Evolutionary conservation across 225 moss, liverwort and hornwort species (phyloP), one percentile per base, ranked within the genome.

Genomic region (Bryum argenteum): DNA sequence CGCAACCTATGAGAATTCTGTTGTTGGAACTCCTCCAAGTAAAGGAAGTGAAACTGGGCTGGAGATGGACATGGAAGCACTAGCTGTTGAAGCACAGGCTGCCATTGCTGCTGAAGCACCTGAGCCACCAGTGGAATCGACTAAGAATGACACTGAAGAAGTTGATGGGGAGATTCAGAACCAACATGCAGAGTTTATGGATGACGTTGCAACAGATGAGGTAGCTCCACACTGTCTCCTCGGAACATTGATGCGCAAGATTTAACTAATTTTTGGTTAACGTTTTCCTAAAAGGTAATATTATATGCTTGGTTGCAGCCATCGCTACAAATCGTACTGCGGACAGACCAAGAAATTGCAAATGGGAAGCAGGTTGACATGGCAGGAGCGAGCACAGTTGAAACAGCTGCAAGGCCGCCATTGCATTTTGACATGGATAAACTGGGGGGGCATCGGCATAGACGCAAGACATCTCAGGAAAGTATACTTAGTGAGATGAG

Each of bases 51-150:
- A 91, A 24, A 80, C 80, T 37, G 87, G 82, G n/a, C 67, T 85
- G 71, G 98, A 94, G 73, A 73, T 89, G 65, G 94, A 98, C 43
- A 89, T 90, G 87, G 94, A 92, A 76, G 84, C 85, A 62, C 77
- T 98, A 20, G 84, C 87, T 78, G 58, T 83, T 68, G 93, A 90
- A 54, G 83, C 90, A 51, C 90, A 90, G 75, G 63, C 84, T 71
- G 78, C 87, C 55, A 79, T 81, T 51, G 72, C 74, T 77, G 75
- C 80, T 60, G 85, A 83, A 66, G 67, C 81, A 60, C 56, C 77
- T 64, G 58, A 77, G 22, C 22, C 42, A 33, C 24, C 17, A 65
- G 63, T 68, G 70, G 63, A 55, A 74, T 61, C 59, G 65, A 69
- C 66, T 67, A 40, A 78, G 75, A 72, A 70, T 61, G 65, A 64